These are phyloP conservation scores for Scheffersomyces stipitis DNA, from an alignment of 805 yeast genomes.

Conservation along the genomic window DNA sequence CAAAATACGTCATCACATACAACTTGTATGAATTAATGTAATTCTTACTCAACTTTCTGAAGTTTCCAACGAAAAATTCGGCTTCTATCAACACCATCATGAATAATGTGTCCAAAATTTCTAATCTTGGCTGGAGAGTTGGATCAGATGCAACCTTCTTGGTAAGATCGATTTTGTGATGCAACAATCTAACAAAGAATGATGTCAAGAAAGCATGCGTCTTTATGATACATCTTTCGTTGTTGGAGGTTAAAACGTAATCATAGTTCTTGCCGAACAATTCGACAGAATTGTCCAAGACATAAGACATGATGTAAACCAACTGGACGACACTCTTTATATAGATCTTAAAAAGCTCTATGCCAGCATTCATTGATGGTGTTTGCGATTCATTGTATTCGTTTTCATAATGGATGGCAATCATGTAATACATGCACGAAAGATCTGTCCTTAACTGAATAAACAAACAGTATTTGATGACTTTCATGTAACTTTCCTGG, in stretches of 20 bases:
- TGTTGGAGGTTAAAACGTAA: conserved; percentile 33
- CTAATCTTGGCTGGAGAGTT: conserved; percentile 20
- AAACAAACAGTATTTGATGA: conserved; percentile 33
- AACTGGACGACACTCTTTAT: conserved; percentile 41
- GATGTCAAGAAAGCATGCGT: conserved; percentile 39
- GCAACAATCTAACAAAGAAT: conserved; percentile 39
- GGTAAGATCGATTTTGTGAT: conserved; percentile 34
- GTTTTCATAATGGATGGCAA: conserved; percentile 41
- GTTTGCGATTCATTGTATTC: conserved; percentile 25
- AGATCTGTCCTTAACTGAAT: conserved; percentile 39
- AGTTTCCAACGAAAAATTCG: conserved; percentile 44
- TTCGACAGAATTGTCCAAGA: conserved; percentile 41
- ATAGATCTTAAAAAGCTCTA: conserved; percentile 42
- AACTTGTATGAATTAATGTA: conserved; percentile 42
- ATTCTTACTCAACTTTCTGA: conserved; percentile 33
- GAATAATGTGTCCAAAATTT: conserved; percentile 33
- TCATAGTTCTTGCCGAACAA: conserved; percentile 42
- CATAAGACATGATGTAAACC: conserved; percentile 43
- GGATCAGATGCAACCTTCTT: conserved; percentile 13
- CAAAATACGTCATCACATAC: conserved; percentile 41
- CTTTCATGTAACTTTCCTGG: conserved; percentile 32
- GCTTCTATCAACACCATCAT: conserved; percentile 35
- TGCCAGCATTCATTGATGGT: conserved; percentile 37
- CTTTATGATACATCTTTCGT: conserved; percentile 41
- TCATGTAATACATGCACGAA: conserved; percentile 39